Percentiles rank a stretch among this genome's conserved stretches.
Evolutionary conservation across 345 rosid genomes (phyloP).

Genomic region (Hirschfeldia incana): DNA sequence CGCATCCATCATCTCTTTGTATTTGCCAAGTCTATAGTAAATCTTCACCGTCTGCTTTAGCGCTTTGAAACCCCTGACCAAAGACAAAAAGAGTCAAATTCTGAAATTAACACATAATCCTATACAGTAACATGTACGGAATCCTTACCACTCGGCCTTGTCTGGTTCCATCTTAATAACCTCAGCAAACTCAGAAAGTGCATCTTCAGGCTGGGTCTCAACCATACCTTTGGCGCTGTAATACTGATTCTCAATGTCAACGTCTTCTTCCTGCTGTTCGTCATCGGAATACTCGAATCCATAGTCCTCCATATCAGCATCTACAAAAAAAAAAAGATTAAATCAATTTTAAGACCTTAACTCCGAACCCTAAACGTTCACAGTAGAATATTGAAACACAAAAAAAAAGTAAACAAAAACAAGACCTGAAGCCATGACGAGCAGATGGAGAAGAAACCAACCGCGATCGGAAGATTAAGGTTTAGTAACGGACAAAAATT

Average conservation of each 20-base stretch:
- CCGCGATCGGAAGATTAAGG: not conserved
- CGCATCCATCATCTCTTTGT: conserved; percentile 95
- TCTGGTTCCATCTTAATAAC: conserved; percentile 97
- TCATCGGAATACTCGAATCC: conserved; percentile 98
- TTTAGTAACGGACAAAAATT: not conserved
- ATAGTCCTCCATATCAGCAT: conserved; percentile 99
- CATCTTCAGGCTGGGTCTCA: conserved; percentile 89
- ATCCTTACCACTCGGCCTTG: conserved; percentile 84
- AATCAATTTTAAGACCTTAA: not conserved
- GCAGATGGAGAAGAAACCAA: not conserved
- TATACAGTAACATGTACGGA: too few species aligned
- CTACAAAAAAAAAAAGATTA: conserved; percentile 36
- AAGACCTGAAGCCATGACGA: conserved; percentile 35
- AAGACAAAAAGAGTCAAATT: not conserved
- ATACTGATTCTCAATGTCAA: conserved; percentile 95
- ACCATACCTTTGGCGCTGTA: conserved; percentile 97
- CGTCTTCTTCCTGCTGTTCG: conserved; percentile 98
- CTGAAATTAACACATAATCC: too few species aligned
- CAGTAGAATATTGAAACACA: not conserved
- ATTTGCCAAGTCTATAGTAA: conserved; percentile 84
- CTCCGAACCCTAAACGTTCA: conserved; percentile 5
- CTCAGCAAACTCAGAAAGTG: conserved; percentile 92
- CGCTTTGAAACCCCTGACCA: conserved; percentile 93
- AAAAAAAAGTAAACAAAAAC: not conserved
- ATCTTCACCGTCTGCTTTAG: conserved; percentile 97